phyloP scores from a whole-genome alignment of 306 rosid species.

The Fragaria ananassa region DNA sequence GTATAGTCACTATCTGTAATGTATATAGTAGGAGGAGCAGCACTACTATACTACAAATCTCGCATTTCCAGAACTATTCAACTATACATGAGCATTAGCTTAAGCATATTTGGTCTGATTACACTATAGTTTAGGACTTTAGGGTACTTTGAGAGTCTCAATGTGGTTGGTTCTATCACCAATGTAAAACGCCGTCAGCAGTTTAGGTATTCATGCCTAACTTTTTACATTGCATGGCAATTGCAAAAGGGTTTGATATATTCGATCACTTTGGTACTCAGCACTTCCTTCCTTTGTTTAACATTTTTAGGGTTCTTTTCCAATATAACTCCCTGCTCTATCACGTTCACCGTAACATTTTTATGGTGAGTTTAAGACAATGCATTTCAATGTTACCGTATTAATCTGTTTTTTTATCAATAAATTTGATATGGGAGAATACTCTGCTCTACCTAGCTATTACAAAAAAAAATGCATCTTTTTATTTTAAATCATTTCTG shows the following conservation, averaged over 20 bases:
- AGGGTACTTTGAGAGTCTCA: background rate
- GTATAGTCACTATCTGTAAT: slow-evolving; percentile 1
- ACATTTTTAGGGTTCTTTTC: background rate
- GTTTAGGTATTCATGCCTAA: background rate
- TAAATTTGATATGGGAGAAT: no score
- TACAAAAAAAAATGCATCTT: no score
- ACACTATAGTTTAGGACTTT: background rate
- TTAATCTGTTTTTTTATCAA: no score
- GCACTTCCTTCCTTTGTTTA: background rate
- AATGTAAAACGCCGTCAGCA: slow-evolving; percentile 20
- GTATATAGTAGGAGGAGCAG: background rate
- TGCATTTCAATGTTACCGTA: background rate
- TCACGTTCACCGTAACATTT: background rate
- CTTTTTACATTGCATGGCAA: background rate
- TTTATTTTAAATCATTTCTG: no score
- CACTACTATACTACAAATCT: background rate
- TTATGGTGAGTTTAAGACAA: slow-evolving; percentile 2
- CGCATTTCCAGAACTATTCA: slow-evolving; percentile 9
- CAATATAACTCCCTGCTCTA: background rate
- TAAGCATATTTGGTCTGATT: background rate
- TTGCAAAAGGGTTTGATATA: background rate
- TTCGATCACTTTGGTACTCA: background rate
- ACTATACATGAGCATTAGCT: slow-evolving; percentile 10
- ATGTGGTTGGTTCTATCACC: background rate
- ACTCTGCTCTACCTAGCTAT: no score